Evolutionary conservation across 139 green algal genomes (phyloP), one percentile per base, ranked within the genome.

Genomic region (Desmodesmus armatus): DNA sequence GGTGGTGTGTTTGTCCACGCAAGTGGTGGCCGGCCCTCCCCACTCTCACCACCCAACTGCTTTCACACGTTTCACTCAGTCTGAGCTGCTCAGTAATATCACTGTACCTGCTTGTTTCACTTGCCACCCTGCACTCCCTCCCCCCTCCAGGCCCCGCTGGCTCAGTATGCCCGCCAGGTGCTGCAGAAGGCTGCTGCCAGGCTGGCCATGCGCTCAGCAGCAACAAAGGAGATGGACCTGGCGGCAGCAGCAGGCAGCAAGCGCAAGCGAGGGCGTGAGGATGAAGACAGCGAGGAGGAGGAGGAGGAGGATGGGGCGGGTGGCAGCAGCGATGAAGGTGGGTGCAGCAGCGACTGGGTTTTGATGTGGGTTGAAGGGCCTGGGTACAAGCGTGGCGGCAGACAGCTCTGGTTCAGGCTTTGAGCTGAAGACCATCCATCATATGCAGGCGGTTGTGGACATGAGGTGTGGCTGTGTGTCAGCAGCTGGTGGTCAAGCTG

Each of bases 111-210:
- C 37, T 17, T 51, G 11, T 25, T 55, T 9, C 37, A 23, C 23
- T 27, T 51, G 15, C 37, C 37, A 13, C 15, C n/a, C 7, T 49
- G 3, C n/a, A n/a, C n/a, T n/a, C n/a, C n/a, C 43, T 31, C 43
- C 29, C 35, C 49, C 21, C 31, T 70, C 83, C 89, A 92, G 84
- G 86, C 92, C 0, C 92, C 93, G 11, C 77, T 96, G 84, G 83
- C 92, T 76, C 87, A 91, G 83, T 92, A 91, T 65, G 87, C 89
- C 0, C 35, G 39, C 35, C 41, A 85, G 43, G 78, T 96, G 80
- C 49, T 78, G 41, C 83, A 88, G 15, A 88, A 89, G 53, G 91
- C 89, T 21, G 73, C 60, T 41, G 83, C 92, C 83, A 85, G 88
- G 27, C 87, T 90, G 27, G 90, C 90, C 39, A 60, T 91, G 83